phyloP scores from a whole-genome alignment of 2,329 filamentous ascomycete genomes.

The Fusarium haematococcum region DNA sequence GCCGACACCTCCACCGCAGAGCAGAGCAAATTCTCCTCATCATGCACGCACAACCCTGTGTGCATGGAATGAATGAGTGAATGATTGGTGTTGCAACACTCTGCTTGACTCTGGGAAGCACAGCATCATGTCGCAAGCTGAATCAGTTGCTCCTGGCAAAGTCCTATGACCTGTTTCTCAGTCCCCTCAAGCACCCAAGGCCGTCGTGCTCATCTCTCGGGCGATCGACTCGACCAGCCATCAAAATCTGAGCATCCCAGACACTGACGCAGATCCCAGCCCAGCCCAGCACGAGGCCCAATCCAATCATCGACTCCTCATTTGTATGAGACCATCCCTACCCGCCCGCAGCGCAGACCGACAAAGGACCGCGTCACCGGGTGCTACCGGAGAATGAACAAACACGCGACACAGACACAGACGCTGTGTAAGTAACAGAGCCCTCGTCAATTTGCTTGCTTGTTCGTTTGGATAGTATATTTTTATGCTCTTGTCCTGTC shows the following conservation, averaged over 20 bases:
- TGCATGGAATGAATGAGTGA: not conserved
- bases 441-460: not conserved
- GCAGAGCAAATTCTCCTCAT: not conserved
- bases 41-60: not conserved
- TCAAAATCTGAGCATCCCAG: not conserved
- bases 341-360: not conserved
- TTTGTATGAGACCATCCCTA: constrained; percentile 3
- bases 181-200: too few relatives aligned
- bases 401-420: not conserved
- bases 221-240: not conserved
- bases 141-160: not conserved
- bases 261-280: not conserved
- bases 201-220: not conserved
- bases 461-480: not conserved
- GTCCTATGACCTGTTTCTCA: not conserved
- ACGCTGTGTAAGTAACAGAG: not conserved
- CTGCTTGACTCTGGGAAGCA: not conserved
- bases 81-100: not conserved
- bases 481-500: not conserved
- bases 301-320: not conserved
- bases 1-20: constrained; percentile 4
- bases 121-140: constrained; percentile 4
- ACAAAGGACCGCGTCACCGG: not conserved
- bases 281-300: not conserved
- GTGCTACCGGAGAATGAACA: not conserved